Percentiles rank a stretch among this genome's conserved stretches.
phyloP scores from a whole-genome alignment of 768 basidiomycete genomes.

The Sarcodon sp. region DNA sequence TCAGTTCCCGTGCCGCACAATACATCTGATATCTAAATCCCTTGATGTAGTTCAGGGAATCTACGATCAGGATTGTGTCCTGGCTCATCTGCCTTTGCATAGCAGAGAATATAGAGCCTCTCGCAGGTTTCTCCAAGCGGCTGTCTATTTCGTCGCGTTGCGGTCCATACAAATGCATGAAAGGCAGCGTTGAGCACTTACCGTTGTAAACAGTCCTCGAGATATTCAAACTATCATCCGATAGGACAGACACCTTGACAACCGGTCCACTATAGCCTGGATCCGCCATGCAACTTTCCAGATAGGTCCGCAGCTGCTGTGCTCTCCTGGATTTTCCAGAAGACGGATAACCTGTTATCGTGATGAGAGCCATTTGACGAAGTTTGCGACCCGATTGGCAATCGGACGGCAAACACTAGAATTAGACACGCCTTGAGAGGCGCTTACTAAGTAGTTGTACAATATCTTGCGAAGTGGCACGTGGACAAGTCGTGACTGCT shows the following conservation, averaged over 20 bases:
- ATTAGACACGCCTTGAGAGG: too few relatives aligned
- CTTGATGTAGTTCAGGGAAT: slow-evolving; percentile 95
- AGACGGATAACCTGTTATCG: slow-evolving; percentile 77
- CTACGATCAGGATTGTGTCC: slow-evolving; percentile 78
- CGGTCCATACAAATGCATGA: background rate
- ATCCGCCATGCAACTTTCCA: slow-evolving; percentile 39
- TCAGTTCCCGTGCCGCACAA: slow-evolving; percentile 84
- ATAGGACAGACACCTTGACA: slow-evolving; percentile 38
- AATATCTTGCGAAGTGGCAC: too few relatives aligned
- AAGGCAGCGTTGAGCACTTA: slow-evolving; percentile 18
- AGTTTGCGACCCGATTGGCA: background rate
- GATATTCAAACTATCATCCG: slow-evolving; percentile 62
- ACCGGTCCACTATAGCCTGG: slow-evolving; percentile 38
- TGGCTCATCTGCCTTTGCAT: slow-evolving; percentile 60
- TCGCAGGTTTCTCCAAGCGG: slow-evolving; percentile 77
- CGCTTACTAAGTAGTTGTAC: too few relatives aligned
- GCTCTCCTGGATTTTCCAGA: slow-evolving; percentile 80
- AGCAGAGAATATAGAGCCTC: slow-evolving; percentile 73
- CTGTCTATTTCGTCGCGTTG: slow-evolving; percentile 35
- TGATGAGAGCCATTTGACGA: slow-evolving; percentile 75
- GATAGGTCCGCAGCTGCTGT: slow-evolving; percentile 41
- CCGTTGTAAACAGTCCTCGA: slow-evolving; percentile 61
- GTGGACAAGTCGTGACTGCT: too few relatives aligned
- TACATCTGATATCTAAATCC: slow-evolving; percentile 98
- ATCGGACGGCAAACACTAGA: too few relatives aligned